Conservation (phyloP, 768 basidiomycete genomes). For the Trametes punicea region DNA sequence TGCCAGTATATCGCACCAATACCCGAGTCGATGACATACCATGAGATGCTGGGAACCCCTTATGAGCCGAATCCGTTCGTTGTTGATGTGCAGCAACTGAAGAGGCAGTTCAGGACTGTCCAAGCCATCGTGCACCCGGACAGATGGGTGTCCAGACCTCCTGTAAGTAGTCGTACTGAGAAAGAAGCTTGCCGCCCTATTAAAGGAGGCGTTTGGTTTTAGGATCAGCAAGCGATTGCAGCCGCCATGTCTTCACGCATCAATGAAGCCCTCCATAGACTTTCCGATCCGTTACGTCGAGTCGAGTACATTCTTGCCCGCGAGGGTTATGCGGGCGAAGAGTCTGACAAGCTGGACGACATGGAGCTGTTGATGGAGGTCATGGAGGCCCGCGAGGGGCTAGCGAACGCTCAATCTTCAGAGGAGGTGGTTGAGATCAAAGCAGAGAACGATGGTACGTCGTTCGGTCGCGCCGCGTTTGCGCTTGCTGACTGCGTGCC, state of each 20-base stretch:
- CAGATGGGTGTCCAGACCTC: slow-evolving; percentile 52
- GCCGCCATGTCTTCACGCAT: slow-evolving; percentile 67
- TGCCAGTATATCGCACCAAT: slow-evolving; percentile 68
- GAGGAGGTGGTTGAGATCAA: slow-evolving; percentile 50
- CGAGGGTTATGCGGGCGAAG: slow-evolving; percentile 56
- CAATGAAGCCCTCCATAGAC: slow-evolving; percentile 78
- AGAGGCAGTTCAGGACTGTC: slow-evolving; percentile 61
- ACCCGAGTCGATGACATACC: slow-evolving; percentile 52
- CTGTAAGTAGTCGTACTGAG: slow-evolving; percentile 35
- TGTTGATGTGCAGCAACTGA: slow-evolving; percentile 58
- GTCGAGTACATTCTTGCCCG: slow-evolving; percentile 76
- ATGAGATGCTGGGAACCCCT: slow-evolving; percentile 66
- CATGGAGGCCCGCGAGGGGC: slow-evolving; percentile 73
- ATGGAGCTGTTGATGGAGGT: slow-evolving; percentile 68
- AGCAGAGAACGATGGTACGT: slow-evolving; percentile 54
- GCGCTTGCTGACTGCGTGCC: background rate
- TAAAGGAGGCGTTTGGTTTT: background rate
- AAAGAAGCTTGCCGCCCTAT: background rate
- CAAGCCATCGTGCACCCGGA: slow-evolving; percentile 87
- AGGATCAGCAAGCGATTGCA: slow-evolving; percentile 60
- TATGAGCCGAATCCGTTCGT: slow-evolving; percentile 66
- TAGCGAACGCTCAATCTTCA: slow-evolving; percentile 58
- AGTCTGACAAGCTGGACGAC: slow-evolving; percentile 73
- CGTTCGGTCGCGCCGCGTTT: too few relatives aligned
- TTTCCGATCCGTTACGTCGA: slow-evolving; percentile 69